Base-by-base conservation (phyloP, 2,329 filamentous ascomycete genomes). In the Fusarium graminum region DNA sequence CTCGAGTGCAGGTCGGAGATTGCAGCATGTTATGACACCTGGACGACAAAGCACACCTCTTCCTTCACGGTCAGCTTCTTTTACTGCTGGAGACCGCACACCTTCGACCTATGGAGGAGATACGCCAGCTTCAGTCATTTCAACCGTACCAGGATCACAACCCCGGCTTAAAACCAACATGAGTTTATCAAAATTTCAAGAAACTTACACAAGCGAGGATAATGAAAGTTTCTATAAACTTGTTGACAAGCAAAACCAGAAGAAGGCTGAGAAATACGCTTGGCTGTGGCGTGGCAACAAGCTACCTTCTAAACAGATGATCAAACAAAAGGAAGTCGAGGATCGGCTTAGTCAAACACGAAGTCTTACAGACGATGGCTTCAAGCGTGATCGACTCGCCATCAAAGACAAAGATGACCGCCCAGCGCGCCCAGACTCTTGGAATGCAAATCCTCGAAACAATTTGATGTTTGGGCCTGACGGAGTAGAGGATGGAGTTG, bases 151-250 rank as follows among this genome's bases (percentile, higher is more conserved):
- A 16, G 74, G 76, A 17, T 76, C 79, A 49, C 81, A 79, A 52
- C 80, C 81, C 58, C 78, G 83, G 30, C 82, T 92, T 17, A 90
- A 97, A 75, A 88, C 90, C 40, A 90, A 90, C 70, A 88, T 98
- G 82, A 93, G 90, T 60, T 84, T 99, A 2, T 88, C 90, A 52
- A 87, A 90, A 2, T 99, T 97, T 73, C 95, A 99, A 75, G 86
- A 91, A 4, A 94, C 92, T 69, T 98, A 97, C 79, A 99, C 94
- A 2, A 97, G 93, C 74, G 95, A 99, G 78, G 95, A 99, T 76
- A 98, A 98, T 74, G 95, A 97, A 75, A 96, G 92, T 71, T 98
- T 99, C 81, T 97, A 97, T 78, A 91, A 90, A 71, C 83, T 99
- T 2, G 82, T 98, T 28, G 95, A 99, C 79, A 92, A 90, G 73